Conservation (phyloP, 2,329 filamentous ascomycete species). For the Herpotrichia juniperi region DNA sequence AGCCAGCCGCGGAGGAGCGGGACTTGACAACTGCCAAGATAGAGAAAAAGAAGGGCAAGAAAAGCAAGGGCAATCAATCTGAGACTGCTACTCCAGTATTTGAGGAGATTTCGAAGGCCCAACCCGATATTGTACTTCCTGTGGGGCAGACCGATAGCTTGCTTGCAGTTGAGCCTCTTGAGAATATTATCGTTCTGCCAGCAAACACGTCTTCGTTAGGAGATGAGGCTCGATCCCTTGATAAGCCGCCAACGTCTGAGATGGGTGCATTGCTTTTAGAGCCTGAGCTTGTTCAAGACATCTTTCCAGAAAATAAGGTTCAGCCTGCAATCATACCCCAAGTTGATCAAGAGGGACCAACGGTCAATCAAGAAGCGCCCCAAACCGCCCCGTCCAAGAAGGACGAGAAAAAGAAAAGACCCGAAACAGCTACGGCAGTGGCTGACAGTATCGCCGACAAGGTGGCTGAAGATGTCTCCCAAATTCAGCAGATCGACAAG, state of each 20-base stretch:
- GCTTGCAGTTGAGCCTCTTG: not conserved
- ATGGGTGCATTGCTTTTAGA: no score
- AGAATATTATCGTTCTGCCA: not conserved
- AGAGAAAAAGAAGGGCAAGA: conserved; percentile 34
- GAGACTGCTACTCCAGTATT: conserved; percentile 11
- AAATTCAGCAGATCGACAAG: not conserved
- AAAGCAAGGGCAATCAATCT: conserved; percentile 22
- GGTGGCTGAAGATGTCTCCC: not conserved
- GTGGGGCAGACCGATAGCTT: not conserved
- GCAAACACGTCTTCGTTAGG: conserved; percentile 3
- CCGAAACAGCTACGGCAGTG: conserved; percentile 4
- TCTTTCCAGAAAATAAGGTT: not conserved
- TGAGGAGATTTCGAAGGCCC: conserved; percentile 6
- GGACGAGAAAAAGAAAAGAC: conserved; percentile 9
- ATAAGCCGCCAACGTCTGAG: conserved; percentile 2
- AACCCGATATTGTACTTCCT: not conserved
- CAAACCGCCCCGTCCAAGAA: no score
- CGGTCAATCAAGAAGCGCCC: no score
- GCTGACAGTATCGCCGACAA: not conserved
- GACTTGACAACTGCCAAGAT: conserved; percentile 11
- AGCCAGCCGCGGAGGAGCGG: conserved; percentile 11
- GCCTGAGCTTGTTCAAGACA: not conserved
- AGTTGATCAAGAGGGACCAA: no score
- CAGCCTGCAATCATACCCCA: no score
- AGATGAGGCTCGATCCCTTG: conserved; percentile 6